Conservation (phyloP, 257 asterid species). For the Fraxinus americana region DNA sequence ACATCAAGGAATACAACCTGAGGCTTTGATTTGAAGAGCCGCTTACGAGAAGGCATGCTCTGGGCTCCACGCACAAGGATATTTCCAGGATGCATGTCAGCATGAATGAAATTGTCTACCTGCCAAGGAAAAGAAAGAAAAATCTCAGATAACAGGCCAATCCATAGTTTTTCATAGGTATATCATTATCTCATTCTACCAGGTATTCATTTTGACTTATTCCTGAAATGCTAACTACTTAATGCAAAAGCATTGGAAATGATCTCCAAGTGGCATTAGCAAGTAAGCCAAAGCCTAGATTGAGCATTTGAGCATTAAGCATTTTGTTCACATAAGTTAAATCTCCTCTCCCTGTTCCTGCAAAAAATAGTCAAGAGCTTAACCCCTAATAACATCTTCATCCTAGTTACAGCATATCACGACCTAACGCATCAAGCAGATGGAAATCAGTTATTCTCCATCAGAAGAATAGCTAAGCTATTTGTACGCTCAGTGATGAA, state of each 20-base stretch:
- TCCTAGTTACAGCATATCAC: no score
- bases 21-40: constrained; percentile 64
- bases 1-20: constrained; percentile 73
- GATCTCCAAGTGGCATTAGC: not conserved
- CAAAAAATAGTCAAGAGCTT: no score
- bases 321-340: no score
- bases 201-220: not conserved
- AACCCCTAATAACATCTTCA: no score
- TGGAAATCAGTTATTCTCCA: not conserved
- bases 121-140: constrained; percentile 29
- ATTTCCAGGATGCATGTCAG: constrained; percentile 93
- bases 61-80: constrained; percentile 66
- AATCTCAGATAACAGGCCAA: constrained; percentile 17
- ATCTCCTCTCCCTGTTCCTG: no score
- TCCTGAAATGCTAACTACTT: no score
- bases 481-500: not conserved
- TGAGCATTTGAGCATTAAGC: not conserved
- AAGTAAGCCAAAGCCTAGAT: not conserved
- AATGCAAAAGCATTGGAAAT: not conserved
- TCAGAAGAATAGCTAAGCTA: not conserved
- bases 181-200: not conserved
- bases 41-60: constrained; percentile 54
- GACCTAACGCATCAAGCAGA: not conserved
- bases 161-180: not conserved
- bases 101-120: constrained; percentile 88